Evolutionary conservation across 2,329 filamentous ascomycete genomes (phyloP).

Genomic region (Fusarium verticillioides): DNA sequence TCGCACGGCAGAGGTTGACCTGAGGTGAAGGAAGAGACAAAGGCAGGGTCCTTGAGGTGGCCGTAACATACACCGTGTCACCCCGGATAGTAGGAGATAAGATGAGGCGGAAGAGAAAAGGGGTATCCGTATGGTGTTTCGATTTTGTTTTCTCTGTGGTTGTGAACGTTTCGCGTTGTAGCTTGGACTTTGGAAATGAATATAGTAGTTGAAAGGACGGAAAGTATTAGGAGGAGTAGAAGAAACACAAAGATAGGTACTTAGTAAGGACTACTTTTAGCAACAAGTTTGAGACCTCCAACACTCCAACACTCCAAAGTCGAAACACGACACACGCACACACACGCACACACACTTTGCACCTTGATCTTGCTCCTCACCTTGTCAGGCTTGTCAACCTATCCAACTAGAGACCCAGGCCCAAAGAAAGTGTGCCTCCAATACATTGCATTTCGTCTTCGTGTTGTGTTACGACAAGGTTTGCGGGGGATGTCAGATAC

Average conservation of each 20-base stretch:
- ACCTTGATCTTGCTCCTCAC: constrained; percentile 4
- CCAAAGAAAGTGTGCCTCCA: background rate
- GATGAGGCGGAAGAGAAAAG: constrained; percentile 12
- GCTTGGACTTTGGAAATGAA: background rate
- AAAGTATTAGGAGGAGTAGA: background rate
- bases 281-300: constrained; percentile 1
- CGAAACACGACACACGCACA: constrained; percentile 2
- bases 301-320: constrained; percentile 8
- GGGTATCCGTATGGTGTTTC: background rate
- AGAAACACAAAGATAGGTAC: background rate
- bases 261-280: constrained; percentile 16
- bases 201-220: background rate
- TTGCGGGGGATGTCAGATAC: constrained; percentile 2
- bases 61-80: constrained; percentile 26
- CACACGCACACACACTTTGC: background rate
- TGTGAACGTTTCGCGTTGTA: background rate
- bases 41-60: constrained; percentile 19
- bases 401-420: background rate
- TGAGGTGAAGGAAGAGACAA: constrained; percentile 10
- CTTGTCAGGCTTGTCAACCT: background rate
- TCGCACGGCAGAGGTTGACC: constrained; percentile 20
- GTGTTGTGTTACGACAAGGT: constrained; percentile 4
- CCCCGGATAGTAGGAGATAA: constrained; percentile 13
- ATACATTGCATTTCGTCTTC: background rate
- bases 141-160: background rate